Conservation (phyloP, 2,329 filamentous ascomycete genomes). For the Hypoxylon sp. region DNA sequence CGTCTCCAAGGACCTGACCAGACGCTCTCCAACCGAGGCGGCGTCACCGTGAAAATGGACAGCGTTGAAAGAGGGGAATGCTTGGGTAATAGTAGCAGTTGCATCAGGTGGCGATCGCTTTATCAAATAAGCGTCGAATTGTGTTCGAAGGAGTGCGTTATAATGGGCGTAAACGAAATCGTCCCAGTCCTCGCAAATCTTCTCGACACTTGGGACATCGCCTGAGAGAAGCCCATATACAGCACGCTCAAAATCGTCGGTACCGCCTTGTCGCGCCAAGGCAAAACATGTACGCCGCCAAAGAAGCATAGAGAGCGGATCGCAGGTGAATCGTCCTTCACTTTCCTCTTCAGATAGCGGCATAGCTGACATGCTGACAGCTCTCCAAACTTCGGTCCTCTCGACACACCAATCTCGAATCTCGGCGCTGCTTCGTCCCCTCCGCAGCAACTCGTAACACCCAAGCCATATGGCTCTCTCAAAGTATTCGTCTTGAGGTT, state of each 20-base stretch:
- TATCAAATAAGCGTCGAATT: constrained; percentile 80
- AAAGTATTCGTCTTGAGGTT: constrained; percentile 86
- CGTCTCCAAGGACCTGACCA: constrained; percentile 71
- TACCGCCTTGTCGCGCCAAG: constrained; percentile 74
- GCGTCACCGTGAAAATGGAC: constrained; percentile 71
- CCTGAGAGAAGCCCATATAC: constrained; percentile 93
- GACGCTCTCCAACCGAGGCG: constrained; percentile 63
- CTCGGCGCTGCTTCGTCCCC: constrained; percentile 78
- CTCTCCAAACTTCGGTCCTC: constrained; percentile 89
- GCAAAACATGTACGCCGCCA: constrained; percentile 85
- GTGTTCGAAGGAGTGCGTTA: constrained; percentile 83
- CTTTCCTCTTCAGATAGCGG: constrained; percentile 66
- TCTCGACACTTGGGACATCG: constrained; percentile 80
- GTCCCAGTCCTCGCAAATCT: constrained; percentile 83
- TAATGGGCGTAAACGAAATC: constrained; percentile 89
- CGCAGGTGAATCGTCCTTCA: constrained; percentile 55
- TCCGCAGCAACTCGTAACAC: constrained; percentile 92
- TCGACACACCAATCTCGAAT: constrained; percentile 89
- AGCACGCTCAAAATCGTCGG: constrained; percentile 84
- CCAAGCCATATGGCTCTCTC: constrained; percentile 92
- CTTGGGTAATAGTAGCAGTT: constrained; percentile 65
- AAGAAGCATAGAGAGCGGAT: constrained; percentile 65
- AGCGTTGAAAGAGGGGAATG: constrained; percentile 73
- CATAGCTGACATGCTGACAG: constrained; percentile 81
- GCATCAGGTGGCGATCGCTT: constrained; percentile 65